phyloP scores from a whole-genome alignment of 345 rosid genomes.

The Isatis tinctoria region DNA sequence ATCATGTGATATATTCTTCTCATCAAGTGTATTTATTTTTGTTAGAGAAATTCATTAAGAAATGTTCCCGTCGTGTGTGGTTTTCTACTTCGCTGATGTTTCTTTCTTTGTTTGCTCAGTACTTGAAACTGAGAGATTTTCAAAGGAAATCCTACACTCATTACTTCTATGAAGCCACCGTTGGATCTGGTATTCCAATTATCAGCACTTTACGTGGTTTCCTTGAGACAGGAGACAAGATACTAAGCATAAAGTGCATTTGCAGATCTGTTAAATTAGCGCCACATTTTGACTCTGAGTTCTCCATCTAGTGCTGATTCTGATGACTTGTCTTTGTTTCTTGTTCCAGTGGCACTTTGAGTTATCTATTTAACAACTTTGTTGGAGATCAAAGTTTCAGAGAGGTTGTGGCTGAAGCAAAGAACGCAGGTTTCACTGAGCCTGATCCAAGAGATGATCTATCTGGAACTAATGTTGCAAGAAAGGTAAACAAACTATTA shows the following conservation, averaged over 20 bases:
- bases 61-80: too few relatives aligned
- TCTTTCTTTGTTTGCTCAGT: slow-evolving; percentile 41
- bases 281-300: not conserved
- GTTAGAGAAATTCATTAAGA: too few relatives aligned
- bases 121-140: slow-evolving; percentile 81
- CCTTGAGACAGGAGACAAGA: slow-evolving; percentile 93
- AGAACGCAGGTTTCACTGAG: slow-evolving; percentile 85
- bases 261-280: slow-evolving; percentile 59
- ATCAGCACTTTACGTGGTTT: slow-evolving; percentile 94
- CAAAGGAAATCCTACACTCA: slow-evolving; percentile 95
- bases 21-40: too few relatives aligned
- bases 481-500: slow-evolving; percentile 57
- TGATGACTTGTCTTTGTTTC: too few relatives aligned
- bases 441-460: slow-evolving; percentile 99
- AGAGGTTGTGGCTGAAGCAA: slow-evolving; percentile 86
- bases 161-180: slow-evolving; percentile 98
- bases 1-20: too few relatives aligned
- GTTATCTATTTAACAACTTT: slow-evolving; percentile 90
- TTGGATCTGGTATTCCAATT: slow-evolving; percentile 99
- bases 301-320: not conserved
- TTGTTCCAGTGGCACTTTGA: slow-evolving; percentile 74
- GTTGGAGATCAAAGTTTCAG: slow-evolving; percentile 59
- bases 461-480: slow-evolving; percentile 96
- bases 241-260: slow-evolving; percentile 86
- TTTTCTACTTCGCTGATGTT: too few relatives aligned